Conservation (phyloP, 2,329 filamentous ascomycete genomes). For the Aspergillus floridensis region DNA sequence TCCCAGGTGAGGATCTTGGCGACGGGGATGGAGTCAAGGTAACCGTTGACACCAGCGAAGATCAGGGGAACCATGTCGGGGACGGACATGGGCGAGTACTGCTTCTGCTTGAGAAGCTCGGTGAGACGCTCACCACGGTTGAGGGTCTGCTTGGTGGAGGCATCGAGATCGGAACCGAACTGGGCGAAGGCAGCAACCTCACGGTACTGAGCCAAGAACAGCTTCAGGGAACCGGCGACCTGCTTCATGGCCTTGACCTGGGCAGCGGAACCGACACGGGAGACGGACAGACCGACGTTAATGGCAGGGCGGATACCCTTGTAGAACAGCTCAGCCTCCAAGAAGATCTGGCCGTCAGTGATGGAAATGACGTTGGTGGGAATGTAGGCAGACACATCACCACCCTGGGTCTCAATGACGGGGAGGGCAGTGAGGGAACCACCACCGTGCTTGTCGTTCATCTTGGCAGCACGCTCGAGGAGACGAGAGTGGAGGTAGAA, state of each 20-base stretch:
- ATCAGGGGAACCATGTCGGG: slow-evolving; percentile 99
- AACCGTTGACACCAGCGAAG: slow-evolving; percentile 98
- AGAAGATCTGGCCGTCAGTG: slow-evolving; percentile 99
- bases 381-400: slow-evolving; percentile 99
- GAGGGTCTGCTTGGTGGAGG: slow-evolving; percentile 97
- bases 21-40: slow-evolving; percentile 85
- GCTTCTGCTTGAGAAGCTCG: slow-evolving; percentile 99
- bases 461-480: slow-evolving; percentile 98
- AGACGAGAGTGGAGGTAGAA: slow-evolving; percentile 99
- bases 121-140: slow-evolving; percentile 97
- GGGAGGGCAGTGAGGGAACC: slow-evolving; percentile 97
- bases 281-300: slow-evolving; percentile 99
- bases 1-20: slow-evolving; percentile 91
- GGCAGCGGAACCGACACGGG: slow-evolving; percentile 98
- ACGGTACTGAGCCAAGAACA: slow-evolving; percentile 99
- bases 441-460: slow-evolving; percentile 91
- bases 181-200: slow-evolving; percentile 99
- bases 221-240: slow-evolving; percentile 98
- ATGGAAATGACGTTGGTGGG: slow-evolving; percentile 99
- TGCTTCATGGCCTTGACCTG: slow-evolving; percentile 99
- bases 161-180: slow-evolving; percentile 99
- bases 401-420: slow-evolving; percentile 98
- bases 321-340: slow-evolving; percentile 99
- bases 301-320: slow-evolving; percentile 99
- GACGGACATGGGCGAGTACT: slow-evolving; percentile 97